Evolutionary conservation across 257 asterid genomes (phyloP).

Genomic region (Plantago major): DNA sequence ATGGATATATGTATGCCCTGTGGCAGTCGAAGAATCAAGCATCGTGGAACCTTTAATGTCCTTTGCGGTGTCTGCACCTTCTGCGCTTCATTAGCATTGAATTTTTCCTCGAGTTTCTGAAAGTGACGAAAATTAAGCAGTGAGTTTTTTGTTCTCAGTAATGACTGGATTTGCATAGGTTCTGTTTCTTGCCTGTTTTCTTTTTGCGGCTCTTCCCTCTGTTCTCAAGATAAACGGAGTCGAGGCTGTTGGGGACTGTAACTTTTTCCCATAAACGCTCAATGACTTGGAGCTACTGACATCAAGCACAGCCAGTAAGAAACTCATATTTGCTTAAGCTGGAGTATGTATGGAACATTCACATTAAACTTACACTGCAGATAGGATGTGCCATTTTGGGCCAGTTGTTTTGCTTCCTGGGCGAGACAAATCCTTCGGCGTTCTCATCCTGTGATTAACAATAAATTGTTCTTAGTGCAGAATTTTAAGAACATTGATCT

Average conservation of each 20-base stretch:
- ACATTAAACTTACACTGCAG: conserved; percentile 63
- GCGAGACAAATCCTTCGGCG: conserved; percentile 42
- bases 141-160: not conserved
- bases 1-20: not conserved
- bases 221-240: conserved; percentile 73
- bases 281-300: conserved; percentile 64
- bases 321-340: conserved; percentile 1
- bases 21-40: not conserved
- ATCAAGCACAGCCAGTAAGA: conserved; percentile 15
- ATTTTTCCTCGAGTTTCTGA: conserved; percentile 91
- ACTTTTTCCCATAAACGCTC: conserved; percentile 61
- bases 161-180: not conserved
- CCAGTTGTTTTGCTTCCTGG: conserved; percentile 61
- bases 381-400: conserved; percentile 65
- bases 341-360: not conserved
- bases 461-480: conserved; percentile 7
- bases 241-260: conserved; percentile 62
- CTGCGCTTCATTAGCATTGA: conserved; percentile 53
- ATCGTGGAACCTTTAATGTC: conserved; percentile 47
- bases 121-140: conserved; percentile 11
- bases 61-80: conserved; percentile 56
- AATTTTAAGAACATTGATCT: not conserved
- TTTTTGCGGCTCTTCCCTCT: conserved; percentile 81
- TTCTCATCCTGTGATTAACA: conserved; percentile 41
- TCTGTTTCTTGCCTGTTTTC: conserved; percentile 67